A percentile compares a stretch with the other conserved stretches of the same genome.
phyloP scores from a whole-genome alignment of 2,329 filamentous ascomycete species.

The Fusarium abutilonis region DNA sequence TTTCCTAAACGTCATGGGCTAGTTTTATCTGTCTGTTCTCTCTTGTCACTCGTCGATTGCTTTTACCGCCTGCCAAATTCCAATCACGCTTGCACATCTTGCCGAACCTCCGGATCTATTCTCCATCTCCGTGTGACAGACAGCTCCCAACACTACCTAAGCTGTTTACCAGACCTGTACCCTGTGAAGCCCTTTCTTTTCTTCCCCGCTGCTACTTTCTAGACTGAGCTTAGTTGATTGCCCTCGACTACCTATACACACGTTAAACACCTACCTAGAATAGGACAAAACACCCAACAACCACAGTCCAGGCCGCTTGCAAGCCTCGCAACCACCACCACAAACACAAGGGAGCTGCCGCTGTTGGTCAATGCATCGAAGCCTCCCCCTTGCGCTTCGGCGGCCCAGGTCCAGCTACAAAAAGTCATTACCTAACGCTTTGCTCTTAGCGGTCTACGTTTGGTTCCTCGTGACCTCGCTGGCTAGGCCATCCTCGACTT shows the following conservation, averaged over 20 bases:
- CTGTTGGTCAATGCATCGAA: slow-evolving; percentile 34
- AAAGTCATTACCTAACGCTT: slow-evolving; percentile 41
- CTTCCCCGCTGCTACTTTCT: slow-evolving; percentile 31
- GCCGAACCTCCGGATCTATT: slow-evolving; percentile 21
- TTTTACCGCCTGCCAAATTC: slow-evolving; percentile 3
- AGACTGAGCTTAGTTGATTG: slow-evolving; percentile 28
- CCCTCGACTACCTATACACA: slow-evolving; percentile 22
- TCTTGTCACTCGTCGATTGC: slow-evolving; percentile 26
- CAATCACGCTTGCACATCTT: slow-evolving; percentile 4
- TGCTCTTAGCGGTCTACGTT: slow-evolving; percentile 38
- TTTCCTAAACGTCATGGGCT: slow-evolving; percentile 38
- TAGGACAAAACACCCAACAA: slow-evolving; percentile 6
- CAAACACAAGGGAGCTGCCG: slow-evolving; percentile 10
- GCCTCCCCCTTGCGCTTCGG: slow-evolving; percentile 28
- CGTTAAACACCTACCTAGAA: slow-evolving; percentile 16
- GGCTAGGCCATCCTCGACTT: slow-evolving; percentile 26
- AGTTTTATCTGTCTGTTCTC: slow-evolving; percentile 5
- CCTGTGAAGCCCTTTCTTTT: slow-evolving; percentile 4
- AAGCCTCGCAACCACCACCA: slow-evolving; percentile 27
- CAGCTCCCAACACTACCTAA: not conserved
- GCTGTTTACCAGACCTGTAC: not conserved
- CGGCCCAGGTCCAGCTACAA: slow-evolving; percentile 22
- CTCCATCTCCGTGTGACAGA: slow-evolving; percentile 21
- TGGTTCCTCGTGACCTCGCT: slow-evolving; percentile 28
- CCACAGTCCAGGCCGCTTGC: slow-evolving; percentile 18